phyloP scores from a whole-genome alignment of 768 basidiomycete species.

The Agaricus sinodeliciosus region DNA sequence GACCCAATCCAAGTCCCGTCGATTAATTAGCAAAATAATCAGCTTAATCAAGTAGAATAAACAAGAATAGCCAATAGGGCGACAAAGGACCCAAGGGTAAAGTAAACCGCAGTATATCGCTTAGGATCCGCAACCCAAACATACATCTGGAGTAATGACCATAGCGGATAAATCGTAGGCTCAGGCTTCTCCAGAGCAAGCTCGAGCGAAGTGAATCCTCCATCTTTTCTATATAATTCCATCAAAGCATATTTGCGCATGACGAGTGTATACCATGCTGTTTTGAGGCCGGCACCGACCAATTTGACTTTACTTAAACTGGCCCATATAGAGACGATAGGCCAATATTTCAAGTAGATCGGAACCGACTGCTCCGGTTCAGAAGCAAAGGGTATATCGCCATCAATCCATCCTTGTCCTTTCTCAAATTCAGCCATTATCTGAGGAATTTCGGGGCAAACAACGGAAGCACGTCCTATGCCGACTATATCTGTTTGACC shows the following conservation, averaged over 20 bases:
- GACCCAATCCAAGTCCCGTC: no score
- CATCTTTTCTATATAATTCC: constrained; percentile 1
- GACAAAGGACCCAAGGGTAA: neutral
- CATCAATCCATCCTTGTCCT: constrained; percentile 14
- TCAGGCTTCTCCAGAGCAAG: constrained; percentile 13
- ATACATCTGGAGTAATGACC: constrained; percentile 40
- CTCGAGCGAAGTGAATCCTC: neutral
- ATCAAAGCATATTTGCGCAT: constrained; percentile 44
- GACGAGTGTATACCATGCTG: constrained; percentile 63
- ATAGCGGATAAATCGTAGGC: constrained; percentile 27
- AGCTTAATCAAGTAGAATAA: neutral
- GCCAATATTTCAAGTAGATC: constrained; percentile 15
- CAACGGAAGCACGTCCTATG: constrained; percentile 60
- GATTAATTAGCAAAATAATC: no score
- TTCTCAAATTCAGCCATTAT: constrained; percentile 23
- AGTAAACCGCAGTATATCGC: neutral
- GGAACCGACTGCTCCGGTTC: constrained; percentile 29
- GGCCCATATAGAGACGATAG: constrained; percentile 19
- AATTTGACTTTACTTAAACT: constrained; percentile 45
- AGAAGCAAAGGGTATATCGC: constrained; percentile 26
- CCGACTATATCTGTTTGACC: constrained; percentile 71
- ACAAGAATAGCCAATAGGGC: neutral
- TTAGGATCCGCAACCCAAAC: constrained; percentile 25
- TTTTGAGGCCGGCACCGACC: constrained; percentile 54
- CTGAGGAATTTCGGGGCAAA: constrained; percentile 54